Evolutionary conservation across 306 rosid genomes (phyloP), one percentile per base, ranked within the genome.

Genomic region (Vigna unguiculata): DNA sequence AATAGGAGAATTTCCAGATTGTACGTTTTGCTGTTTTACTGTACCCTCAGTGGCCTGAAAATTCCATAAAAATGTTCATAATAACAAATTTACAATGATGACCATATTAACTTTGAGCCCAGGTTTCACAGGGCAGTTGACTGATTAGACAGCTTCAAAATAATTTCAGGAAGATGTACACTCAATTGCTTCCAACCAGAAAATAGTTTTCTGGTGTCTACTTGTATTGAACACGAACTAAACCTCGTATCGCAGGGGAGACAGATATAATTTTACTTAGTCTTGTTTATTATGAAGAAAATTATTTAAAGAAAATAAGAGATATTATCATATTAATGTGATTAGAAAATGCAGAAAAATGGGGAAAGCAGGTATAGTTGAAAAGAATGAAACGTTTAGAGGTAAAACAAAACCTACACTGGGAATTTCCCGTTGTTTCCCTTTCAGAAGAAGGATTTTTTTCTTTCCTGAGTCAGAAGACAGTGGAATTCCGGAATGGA

Each of bases 381-480:
- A 69, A 76, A 53, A 41, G 63, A 69, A 74, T 9, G 72, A 45
- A 51, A 51, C 46, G 22, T 76, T 38, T 10, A 30, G 0, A 13
- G 17, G 41, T 53, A 72, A 51, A 51, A 36, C 7, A 22, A 58
- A 73, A 76, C 90, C 72, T 75, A 95, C 96, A 68, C 65, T 85
- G 68, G 91, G 71, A 57, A 79, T 78, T 83, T 93, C 97, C 65
- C 84, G 90, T 73, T 86, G 92, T 83, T 91, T 93, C 41, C 97
- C 98, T 86, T 93, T 91, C 46, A 91, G 88, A 69, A 95, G 97
- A 62, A 95, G 89, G 76, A 88, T 55, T 79, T 86, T 95, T 79
- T 88, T 92, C 91, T 89, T 95, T 79, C 96, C 97, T 48, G 92
- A 82, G 76, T 86, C 97, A 41, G 90, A 83, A 81, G 89, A 83